Percentiles rank a stretch among this genome's conserved stretches.
phyloP scores from a whole-genome alignment of 805 yeast species.

The Alloascoidea africana region DNA sequence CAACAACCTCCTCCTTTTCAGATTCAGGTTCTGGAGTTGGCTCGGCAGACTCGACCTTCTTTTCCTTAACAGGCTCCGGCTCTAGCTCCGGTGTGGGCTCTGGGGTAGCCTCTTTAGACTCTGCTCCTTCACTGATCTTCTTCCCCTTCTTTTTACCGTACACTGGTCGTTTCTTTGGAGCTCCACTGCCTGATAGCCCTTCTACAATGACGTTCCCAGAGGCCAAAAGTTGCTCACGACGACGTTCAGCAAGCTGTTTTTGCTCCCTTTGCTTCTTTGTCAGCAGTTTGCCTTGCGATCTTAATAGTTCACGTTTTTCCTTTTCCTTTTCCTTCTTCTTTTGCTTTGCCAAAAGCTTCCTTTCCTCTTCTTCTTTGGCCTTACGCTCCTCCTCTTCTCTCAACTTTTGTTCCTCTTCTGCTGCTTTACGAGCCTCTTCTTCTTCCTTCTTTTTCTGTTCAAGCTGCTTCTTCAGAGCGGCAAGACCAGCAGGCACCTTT shows the following conservation, averaged over 20 bases:
- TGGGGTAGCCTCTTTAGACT: constrained; percentile 7
- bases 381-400: constrained; percentile 17
- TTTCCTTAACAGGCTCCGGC: constrained; percentile 6
- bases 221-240: constrained; percentile 73
- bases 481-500: constrained; percentile 81
- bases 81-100: constrained; percentile 7
- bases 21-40: constrained; percentile 13
- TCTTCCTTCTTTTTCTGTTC: constrained; percentile 80
- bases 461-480: constrained; percentile 80
- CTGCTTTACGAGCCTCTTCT: constrained; percentile 60
- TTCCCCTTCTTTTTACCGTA: constrained; percentile 59
- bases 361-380: constrained; percentile 39
- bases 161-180: constrained; percentile 51
- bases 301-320: constrained; percentile 76
- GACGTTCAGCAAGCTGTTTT: constrained; percentile 69
- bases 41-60: constrained; percentile 11
- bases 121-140: constrained; percentile 10
- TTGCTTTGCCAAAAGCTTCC: constrained; percentile 37
- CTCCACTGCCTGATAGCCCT: constrained; percentile 36
- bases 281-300: constrained; percentile 89
- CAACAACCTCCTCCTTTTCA: constrained; percentile 11
- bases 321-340: constrained; percentile 76
- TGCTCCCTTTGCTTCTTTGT: constrained; percentile 94
- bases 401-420: constrained; percentile 45
- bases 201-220: constrained; percentile 57